A percentile compares a stretch with the other conserved stretches of the same genome.
These are phyloP conservation scores for Nectriaceae sp. DNA, from an alignment of 2,329 filamentous ascomycete genomes.

Conservation along the genomic window DNA sequence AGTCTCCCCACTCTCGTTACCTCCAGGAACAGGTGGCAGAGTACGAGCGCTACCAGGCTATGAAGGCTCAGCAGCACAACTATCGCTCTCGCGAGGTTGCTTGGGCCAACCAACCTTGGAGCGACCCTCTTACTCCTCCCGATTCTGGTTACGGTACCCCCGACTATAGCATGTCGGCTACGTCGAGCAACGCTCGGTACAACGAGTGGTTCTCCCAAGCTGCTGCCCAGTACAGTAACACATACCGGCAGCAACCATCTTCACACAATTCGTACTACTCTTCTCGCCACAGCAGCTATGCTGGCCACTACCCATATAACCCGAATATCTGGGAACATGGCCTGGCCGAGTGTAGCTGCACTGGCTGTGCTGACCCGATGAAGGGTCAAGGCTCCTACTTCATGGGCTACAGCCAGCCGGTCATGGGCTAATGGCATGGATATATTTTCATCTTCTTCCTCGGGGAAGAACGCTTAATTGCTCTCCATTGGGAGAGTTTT, in stretches of 20 bases:
- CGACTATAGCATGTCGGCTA: constrained; percentile 57
- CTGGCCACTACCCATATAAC: constrained; percentile 47
- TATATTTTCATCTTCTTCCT: constrained; percentile 10
- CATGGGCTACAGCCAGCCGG: constrained; percentile 53
- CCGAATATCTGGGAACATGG: constrained; percentile 54
- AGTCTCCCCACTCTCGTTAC: constrained; percentile 46
- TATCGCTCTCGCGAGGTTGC: constrained; percentile 49
- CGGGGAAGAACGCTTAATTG: constrained; percentile 20
- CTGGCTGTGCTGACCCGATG: constrained; percentile 45
- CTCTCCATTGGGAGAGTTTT: constrained; percentile 14
- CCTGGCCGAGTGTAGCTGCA: constrained; percentile 52
- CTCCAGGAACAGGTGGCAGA: constrained; percentile 58
- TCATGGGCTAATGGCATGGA: constrained; percentile 48
- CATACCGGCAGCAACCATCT: constrained; percentile 43
- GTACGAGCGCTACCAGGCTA: constrained; percentile 50
- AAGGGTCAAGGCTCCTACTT: constrained; percentile 54
- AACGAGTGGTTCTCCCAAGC: constrained; percentile 58
- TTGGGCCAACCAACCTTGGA: constrained; percentile 49
- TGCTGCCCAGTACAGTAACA: constrained; percentile 43
- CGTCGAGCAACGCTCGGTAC: constrained; percentile 56
- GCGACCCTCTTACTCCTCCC: constrained; percentile 57
- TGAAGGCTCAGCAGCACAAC: constrained; percentile 42
- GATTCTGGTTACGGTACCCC: constrained; percentile 64
- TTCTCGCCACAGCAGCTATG: constrained; percentile 43
- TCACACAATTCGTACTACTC: constrained; percentile 43